Evolutionary conservation across 441 rosid genomes (phyloP), one percentile per base, ranked within the genome.

Genomic region (Cnidoscolus chayamansa): DNA sequence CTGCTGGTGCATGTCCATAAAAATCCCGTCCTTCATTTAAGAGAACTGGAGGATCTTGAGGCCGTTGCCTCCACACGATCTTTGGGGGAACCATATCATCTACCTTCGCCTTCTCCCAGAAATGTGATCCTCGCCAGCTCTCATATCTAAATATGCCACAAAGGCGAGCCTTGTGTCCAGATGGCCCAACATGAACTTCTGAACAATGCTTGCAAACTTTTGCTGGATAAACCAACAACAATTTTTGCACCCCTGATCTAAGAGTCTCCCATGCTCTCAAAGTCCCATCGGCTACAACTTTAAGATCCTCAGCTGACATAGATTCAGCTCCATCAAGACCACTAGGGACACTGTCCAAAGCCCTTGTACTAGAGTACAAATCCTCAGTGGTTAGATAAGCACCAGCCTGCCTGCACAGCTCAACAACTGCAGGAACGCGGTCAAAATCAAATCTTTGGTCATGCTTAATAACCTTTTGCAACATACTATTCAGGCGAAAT

Each of bases 1-100:
- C 84, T 1, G 94, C 92, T 0, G 96, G 97, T 19, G 94, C 91
- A 71, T 86, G 98, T 56, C 98, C 98, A 67, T 90, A 94, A 81
- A 80, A 92, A 20, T 69, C 78, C 66, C 89, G 71, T 25, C 91
- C 85, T 79, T 90, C 87, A 3, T 94, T 76, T 73, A 81, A 72
- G 66, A 92, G 92, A 72, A 90, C 83, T 11, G 74, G 76, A 4
- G 97, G 93, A 81, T 94, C 97, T 59, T 89, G 96, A 77, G 92
- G 87, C 74, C 97, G 84, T 51, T 80, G 76, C 66, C 80, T 68
- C 98, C 97, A 94, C 62, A 89, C 93, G 15, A 83, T 81, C 81
- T 88, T 92, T 40, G 73, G 88, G 25, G 97, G 94, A 47, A 92
- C 86, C 85, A 94, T 76, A 82, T 94, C 88, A 64, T 92, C 86